Base-by-base conservation (phyloP, 345 rosid genomes). In the Brassica incana region DNA sequence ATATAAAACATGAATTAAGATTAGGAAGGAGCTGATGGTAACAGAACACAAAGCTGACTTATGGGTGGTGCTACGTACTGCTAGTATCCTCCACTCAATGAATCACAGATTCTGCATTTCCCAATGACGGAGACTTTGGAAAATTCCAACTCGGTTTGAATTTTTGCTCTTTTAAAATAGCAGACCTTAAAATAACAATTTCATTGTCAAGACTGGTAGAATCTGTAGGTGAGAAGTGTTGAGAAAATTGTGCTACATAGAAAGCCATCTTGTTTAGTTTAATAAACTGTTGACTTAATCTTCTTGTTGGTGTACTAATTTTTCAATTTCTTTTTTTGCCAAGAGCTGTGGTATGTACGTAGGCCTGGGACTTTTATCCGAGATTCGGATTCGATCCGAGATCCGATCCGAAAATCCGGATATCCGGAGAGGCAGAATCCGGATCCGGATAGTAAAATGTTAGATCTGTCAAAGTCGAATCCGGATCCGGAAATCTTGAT, bases 51-150 rank as follows among this genome's bases (percentile, higher is more conserved):
- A 45, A 45, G 15, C 54, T 45, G 54, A 45, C 54, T 45, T 45
- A n/a, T 52, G 58, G 18, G 58, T 52, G 58, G 20, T n/a, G 58
- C 58, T 52, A 65, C 1, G 36, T 45, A 45, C 15, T 45, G 54
- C 54, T 45, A 45, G 54, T 45, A 32, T 27, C 64, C 74, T 27
- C 69, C 74, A 63, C 48, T 54, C 48, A 54, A 9, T 59, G 65
- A 69, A 12, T 14, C n/a, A 8, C 20, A 30, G 69, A 43, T 60
- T 61, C 78, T 60, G 12, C 71, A 8, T 0, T 60, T 11, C 59
- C 32, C 65, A 33, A 5, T 45, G 82, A 35, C 78, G 35, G 58
- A 79, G 78, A 68, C 78, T 79, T 67, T 15, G 73, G 56, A 38
- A 72, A 20, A 78, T 32, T 66, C 77, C 27, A 18, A 29, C 73